Conservation (phyloP, 306 rosid genomes). For the Gleditsia sinensis region DNA sequence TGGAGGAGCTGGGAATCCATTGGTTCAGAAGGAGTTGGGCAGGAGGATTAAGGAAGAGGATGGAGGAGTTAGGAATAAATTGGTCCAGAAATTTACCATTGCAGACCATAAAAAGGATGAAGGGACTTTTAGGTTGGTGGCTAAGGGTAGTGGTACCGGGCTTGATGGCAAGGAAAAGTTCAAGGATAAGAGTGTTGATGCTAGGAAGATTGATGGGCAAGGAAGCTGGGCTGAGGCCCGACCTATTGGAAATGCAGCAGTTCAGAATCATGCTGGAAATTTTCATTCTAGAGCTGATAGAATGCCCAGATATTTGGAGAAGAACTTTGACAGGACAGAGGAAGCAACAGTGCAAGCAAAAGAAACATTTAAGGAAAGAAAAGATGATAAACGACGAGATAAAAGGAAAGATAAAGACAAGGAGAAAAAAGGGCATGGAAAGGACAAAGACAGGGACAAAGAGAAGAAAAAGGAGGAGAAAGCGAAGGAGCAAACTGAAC, state of each 20-base stretch:
- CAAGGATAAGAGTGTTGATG: constrained; percentile 49
- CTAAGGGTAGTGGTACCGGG: constrained; percentile 43
- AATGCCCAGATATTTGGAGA: constrained; percentile 45
- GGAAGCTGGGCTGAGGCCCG: constrained; percentile 42
- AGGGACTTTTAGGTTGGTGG: constrained; percentile 51
- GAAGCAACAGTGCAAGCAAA: constrained; percentile 47
- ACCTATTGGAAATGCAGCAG: constrained; percentile 48
- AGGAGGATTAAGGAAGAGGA: constrained; percentile 54
- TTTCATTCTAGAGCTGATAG: constrained; percentile 49
- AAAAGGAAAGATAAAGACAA: constrained; percentile 61
- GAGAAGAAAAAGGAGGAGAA: constrained; percentile 63
- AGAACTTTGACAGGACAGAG: constrained; percentile 34
- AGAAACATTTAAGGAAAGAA: constrained; percentile 50
- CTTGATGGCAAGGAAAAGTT: constrained; percentile 53
- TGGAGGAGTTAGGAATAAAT: constrained; percentile 42
- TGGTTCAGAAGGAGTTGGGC: constrained; percentile 46
- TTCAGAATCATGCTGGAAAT: constrained; percentile 39
- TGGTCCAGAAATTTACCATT: constrained; percentile 44
- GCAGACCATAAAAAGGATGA: constrained; percentile 51
- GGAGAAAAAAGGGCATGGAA: constrained; percentile 70
- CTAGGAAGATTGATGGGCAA: constrained; percentile 45
- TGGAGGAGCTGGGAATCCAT: constrained; percentile 25
- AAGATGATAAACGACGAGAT: constrained; percentile 51
- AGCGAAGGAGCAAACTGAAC: constrained; percentile 37
- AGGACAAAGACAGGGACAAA: constrained; percentile 65